These are phyloP conservation scores for Populus euphratica DNA, from an alignment of 345 rosid species.

Conservation along the genomic window DNA sequence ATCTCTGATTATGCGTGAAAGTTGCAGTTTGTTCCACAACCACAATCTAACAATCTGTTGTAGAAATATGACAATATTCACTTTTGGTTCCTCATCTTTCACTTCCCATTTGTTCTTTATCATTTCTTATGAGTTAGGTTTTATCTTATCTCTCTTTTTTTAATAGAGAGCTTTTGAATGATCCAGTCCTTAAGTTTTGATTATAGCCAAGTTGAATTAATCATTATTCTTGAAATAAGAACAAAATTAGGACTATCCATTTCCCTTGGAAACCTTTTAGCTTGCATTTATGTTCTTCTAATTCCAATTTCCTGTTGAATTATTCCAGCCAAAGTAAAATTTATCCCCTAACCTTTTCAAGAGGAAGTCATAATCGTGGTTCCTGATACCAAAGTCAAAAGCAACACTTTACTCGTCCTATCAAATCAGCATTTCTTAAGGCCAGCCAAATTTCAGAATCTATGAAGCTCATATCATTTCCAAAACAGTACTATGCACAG, in stretches of 20 bases:
- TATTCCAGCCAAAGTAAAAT: neutral
- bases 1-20: neutral
- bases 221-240: neutral
- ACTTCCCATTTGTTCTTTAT: no score
- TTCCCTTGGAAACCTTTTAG: neutral
- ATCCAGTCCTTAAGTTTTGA: neutral
- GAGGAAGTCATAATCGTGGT: neutral
- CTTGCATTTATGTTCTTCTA: neutral
- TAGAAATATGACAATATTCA: neutral
- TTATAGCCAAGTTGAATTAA: neutral
- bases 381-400: neutral
- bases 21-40: neutral
- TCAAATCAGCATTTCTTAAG: neutral
- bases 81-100: neutral
- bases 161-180: neutral
- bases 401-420: neutral
- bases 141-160: neutral
- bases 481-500: neutral
- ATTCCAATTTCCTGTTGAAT: neutral
- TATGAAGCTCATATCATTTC: neutral
- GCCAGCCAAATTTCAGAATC: constrained; percentile 2
- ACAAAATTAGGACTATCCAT: neutral
- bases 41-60: neutral
- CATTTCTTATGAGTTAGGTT: no score
- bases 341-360: neutral